phyloP scores from a whole-genome alignment of 768 basidiomycete species.

The Russula griseocarnosa region DNA sequence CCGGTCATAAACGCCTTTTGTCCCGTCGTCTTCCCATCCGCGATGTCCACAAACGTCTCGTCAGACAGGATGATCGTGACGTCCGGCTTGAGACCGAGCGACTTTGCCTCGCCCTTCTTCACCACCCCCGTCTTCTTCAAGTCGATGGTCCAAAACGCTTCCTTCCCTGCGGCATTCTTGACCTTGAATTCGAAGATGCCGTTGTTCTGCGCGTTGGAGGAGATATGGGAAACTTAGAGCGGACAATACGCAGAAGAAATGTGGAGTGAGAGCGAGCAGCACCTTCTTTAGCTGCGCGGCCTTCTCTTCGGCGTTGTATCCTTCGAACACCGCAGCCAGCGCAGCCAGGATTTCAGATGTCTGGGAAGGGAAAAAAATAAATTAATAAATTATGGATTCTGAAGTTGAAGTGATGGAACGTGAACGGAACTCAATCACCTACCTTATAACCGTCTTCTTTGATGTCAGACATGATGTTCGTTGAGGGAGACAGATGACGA shows the following conservation, averaged over 20 bases:
- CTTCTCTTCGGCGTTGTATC: slow-evolving; percentile 58
- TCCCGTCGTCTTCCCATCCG: slow-evolving; percentile 77
- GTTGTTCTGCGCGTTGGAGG: slow-evolving; percentile 55
- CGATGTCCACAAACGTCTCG: slow-evolving; percentile 68
- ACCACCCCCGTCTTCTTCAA: slow-evolving; percentile 79
- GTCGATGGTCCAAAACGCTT: slow-evolving; percentile 87
- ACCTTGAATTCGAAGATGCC: slow-evolving; percentile 85
- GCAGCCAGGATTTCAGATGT: slow-evolving; percentile 60
- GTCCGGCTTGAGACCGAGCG: slow-evolving; percentile 68
- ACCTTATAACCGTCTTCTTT: slow-evolving; percentile 28
- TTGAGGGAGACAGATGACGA: neutral
- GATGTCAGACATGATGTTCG: slow-evolving; percentile 27
- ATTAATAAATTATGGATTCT: neutral
- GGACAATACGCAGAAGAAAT: neutral
- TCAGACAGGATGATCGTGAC: slow-evolving; percentile 78
- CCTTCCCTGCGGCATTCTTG: slow-evolving; percentile 66
- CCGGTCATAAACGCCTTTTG: slow-evolving; percentile 98
- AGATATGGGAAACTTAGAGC: no score
- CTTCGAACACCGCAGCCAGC: slow-evolving; percentile 50
- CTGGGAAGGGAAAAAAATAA: slow-evolving; percentile 36
- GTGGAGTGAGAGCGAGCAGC: slow-evolving; percentile 17
- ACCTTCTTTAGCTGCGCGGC: slow-evolving; percentile 74
- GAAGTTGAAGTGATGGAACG: neutral
- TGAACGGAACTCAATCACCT: neutral
- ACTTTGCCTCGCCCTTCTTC: slow-evolving; percentile 53